Evolutionary conservation across 768 basidiomycete genomes (phyloP).

Genomic region (Rhizopogon vulgaris): DNA sequence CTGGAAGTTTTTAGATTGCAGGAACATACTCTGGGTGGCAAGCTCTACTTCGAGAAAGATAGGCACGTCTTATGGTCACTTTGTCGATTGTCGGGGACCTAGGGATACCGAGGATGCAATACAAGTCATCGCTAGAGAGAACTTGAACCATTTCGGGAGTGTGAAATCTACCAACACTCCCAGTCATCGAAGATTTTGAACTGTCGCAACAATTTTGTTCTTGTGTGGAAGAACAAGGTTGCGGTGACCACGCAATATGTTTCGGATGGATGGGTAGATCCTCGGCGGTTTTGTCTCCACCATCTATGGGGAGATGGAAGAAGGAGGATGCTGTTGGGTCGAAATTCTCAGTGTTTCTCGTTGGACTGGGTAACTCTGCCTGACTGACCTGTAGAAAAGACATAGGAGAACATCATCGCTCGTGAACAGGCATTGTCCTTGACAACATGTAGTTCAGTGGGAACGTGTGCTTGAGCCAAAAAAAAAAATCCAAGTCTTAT

Average conservation of each 20-base stretch:
- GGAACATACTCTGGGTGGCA: constrained; percentile 82
- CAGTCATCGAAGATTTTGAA: neutral
- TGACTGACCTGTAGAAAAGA: constrained; percentile 22
- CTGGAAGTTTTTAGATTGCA: neutral
- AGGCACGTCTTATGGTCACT: constrained; percentile 63
- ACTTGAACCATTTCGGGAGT: constrained; percentile 35
- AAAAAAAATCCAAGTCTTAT: constrained; percentile 12
- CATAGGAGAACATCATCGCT: constrained; percentile 25
- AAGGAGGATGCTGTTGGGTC: constrained; percentile 46
- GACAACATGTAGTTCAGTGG: constrained; percentile 6
- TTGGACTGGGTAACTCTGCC: neutral
- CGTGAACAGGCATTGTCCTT: neutral
- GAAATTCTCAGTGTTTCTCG: neutral
- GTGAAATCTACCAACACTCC: constrained; percentile 7
- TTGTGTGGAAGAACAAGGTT: constrained; percentile 9
- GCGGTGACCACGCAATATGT: constrained; percentile 23
- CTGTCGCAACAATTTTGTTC: constrained; percentile 7
- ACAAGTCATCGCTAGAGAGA: constrained; percentile 59
- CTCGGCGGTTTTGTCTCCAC: constrained; percentile 41
- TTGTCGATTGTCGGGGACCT: constrained; percentile 48
- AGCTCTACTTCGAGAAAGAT: constrained; percentile 64
- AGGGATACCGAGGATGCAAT: constrained; percentile 63
- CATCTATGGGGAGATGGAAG: constrained; percentile 60
- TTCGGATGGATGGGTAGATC: constrained; percentile 20
- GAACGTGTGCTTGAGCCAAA: constrained; percentile 10